Base-by-base conservation (phyloP, 352 stramenopile species). In the Phytopythium cucurbitacearum region DNA sequence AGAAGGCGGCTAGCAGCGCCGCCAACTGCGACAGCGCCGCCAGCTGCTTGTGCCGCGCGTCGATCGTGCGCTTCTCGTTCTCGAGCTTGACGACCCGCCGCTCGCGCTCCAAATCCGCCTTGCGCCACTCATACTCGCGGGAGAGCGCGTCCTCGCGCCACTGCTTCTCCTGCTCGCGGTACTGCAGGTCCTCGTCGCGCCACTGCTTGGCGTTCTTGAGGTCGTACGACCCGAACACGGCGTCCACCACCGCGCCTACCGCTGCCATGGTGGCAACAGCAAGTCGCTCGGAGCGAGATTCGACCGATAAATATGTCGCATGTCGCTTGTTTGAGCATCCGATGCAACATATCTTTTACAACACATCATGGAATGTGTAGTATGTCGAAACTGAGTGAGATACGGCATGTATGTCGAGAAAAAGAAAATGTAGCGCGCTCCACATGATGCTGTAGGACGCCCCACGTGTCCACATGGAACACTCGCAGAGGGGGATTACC, bases 181-280 rank as follows among this genome's bases (percentile, higher is more conserved):
- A 63, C 40, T 85, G 55, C 10, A 91, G 33, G 60, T 94, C 83
- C 46, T 94, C 83, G 43, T 91, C 71, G 11, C 83, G 80, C 83
- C 83, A 94, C 53, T 88, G 78, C 72, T 88, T 89, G 64, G 79
- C 68, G 64, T 90, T 85, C 69, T 91, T 89, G 53, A 91, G 65
- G 53, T 94, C 83, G 55, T 94, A 94, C 45, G 81, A 89, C 33
- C 80, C 83, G 60, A 91, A 89, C 49, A 94, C 79, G 35, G 79
- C 80, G 56, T 87, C 76, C 44, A 91, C 76, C 8, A 88, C 73
- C 0, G 76, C 78, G 9, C 76, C 73, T 10, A 89, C 74, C 1
- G 56, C 62, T 40, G 64, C 59, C 69, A 75, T 87, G 21, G 21
- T 28, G 21, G 21, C 2, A 28, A 28, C 21, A 28, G 21, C 21